phyloP scores from a whole-genome alignment of 768 basidiomycete genomes.

The Baorangia bicolor region DNA sequence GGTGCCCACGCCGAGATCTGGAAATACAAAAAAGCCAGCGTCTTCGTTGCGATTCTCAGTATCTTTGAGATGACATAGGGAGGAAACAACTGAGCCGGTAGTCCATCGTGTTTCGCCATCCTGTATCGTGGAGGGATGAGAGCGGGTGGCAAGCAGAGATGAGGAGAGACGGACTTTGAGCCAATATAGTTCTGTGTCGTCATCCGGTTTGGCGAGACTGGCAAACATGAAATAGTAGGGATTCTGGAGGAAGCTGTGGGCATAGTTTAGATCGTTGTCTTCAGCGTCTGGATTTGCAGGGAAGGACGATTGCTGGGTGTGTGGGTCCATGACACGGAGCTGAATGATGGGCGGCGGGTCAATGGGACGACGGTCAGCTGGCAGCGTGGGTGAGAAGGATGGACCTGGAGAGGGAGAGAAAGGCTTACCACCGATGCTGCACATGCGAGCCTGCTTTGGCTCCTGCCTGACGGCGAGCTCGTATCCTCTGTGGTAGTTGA shows the following conservation, averaged over 20 bases:
- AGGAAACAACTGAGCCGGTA: constrained; percentile 87
- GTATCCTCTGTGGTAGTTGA: constrained; percentile 62
- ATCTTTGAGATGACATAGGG: constrained; percentile 88
- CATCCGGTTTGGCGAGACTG: constrained; percentile 83
- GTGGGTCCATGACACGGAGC: constrained; percentile 78
- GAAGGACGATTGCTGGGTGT: constrained; percentile 32
- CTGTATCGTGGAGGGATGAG: constrained; percentile 34
- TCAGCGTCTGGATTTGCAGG: constrained; percentile 32
- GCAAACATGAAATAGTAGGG: constrained; percentile 98
- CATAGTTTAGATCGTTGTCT: constrained; percentile 40
- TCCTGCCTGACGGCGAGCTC: constrained; percentile 86
- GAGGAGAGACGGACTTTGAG: constrained; percentile 50
- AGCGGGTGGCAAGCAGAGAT: not conserved
- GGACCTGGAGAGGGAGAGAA: constrained; percentile 8
- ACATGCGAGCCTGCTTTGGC: constrained; percentile 90
- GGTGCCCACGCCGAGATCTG: constrained; percentile 87
- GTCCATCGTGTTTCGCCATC: constrained; percentile 91
- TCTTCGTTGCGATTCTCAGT: constrained; percentile 59
- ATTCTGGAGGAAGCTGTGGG: constrained; percentile 74
- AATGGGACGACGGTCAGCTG: constrained; percentile 93
- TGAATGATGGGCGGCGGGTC: constrained; percentile 98
- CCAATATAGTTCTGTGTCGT: constrained; percentile 88
- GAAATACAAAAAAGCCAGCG: constrained; percentile 96
- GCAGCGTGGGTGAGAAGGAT: not conserved
- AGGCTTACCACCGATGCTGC: constrained; percentile 83